A percentile compares a stretch with the other conserved stretches of the same genome.
Evolutionary conservation across 495 filamentous ascomycete genomes (phyloP).

Genomic region (Daldinia concentrica): DNA sequence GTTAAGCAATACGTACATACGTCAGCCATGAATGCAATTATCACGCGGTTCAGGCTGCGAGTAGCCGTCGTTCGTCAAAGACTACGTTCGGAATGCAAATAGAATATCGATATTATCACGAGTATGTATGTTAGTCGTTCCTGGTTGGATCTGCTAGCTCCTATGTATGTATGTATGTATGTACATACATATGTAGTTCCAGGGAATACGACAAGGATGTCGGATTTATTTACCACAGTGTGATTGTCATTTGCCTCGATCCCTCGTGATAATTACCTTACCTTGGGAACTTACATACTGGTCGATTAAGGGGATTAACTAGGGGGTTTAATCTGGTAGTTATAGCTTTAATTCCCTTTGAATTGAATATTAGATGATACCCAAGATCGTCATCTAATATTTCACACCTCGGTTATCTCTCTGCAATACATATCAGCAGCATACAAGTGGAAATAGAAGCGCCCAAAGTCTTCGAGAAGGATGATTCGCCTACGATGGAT

Average conservation of each 20-base stretch:
- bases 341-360: neutral
- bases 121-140: constrained; percentile 10
- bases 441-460: neutral
- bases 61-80: constrained; percentile 5
- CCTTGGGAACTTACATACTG: neutral
- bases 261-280: neutral
- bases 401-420: neutral
- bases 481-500: constrained; percentile 5
- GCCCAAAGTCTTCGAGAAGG: neutral
- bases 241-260: constrained; percentile 6
- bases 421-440: neutral
- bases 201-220: constrained; percentile 12
- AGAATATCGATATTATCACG: neutral
- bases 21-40: constrained; percentile 11
- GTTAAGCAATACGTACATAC: constrained; percentile 12
- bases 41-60: constrained; percentile 11
- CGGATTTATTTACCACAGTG: constrained; percentile 14
- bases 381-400: neutral
- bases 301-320: neutral
- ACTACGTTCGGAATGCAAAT: neutral
- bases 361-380: neutral
- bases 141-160: constrained; percentile 32
- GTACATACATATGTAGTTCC: neutral
- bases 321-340: neutral
- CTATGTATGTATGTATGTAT: no score